phyloP scores from a whole-genome alignment of 345 rosid species.

The Eucalyptus grandis region DNA sequence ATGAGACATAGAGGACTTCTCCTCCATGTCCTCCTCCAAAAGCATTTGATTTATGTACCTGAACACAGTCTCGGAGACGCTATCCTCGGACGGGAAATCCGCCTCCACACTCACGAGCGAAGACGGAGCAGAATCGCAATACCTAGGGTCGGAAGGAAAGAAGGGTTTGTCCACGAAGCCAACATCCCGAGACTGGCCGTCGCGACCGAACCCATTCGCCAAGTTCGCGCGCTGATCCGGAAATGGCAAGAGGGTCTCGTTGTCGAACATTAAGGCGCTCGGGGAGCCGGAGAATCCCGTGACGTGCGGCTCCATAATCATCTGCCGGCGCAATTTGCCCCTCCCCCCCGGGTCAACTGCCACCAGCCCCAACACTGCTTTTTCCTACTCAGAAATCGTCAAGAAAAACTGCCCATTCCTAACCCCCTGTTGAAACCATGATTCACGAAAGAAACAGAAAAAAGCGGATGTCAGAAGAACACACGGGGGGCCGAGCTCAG shows the following conservation, averaged over 20 bases:
- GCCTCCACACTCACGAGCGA: conserved; percentile 7
- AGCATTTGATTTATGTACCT: conserved; percentile 49
- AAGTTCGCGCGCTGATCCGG: conserved; percentile 5
- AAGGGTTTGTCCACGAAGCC: conserved; percentile 8
- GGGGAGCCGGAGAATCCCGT: neutral
- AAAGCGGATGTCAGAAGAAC: neutral
- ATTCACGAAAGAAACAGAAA: neutral
- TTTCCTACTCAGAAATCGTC: neutral
- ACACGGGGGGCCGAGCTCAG: neutral
- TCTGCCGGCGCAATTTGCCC: neutral
- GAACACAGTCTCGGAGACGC: conserved; percentile 32
- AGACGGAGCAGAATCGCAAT: neutral
- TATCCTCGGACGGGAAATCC: conserved; percentile 30
- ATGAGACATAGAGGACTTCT: conserved; percentile 23
- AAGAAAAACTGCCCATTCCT: neutral
- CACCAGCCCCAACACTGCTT: neutral
- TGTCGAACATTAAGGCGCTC: conserved; percentile 12
- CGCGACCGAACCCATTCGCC: neutral
- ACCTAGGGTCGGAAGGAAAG: conserved; percentile 1
- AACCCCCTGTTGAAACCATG: neutral
- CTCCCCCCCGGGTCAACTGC: neutral
- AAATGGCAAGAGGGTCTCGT: conserved; percentile 12
- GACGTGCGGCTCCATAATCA: neutral
- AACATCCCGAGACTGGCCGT: conserved; percentile 2
- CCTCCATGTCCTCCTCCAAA: conserved; percentile 52